A percentile compares a stretch with the other conserved stretches of the same genome.
These are phyloP conservation scores for Candida smagusa DNA, from an alignment of 1,139 yeast species.

Conservation along the genomic window DNA sequence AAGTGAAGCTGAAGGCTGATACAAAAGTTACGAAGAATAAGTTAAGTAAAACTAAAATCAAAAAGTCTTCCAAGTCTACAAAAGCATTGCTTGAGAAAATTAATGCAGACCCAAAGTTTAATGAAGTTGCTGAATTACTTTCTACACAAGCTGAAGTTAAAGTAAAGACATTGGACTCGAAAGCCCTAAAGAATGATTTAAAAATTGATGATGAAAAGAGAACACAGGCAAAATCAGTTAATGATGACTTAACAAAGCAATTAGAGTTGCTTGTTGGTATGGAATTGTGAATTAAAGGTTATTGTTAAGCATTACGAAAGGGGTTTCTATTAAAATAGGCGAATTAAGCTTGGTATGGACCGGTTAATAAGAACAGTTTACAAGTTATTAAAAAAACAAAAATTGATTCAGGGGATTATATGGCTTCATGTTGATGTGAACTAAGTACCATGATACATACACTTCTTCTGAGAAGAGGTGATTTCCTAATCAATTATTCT, in stretches of 20 bases:
- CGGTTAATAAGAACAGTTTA: too few species aligned
- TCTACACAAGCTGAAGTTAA: conserved; percentile 8
- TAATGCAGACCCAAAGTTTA: conserved; percentile 34
- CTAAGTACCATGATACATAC: too few species aligned
- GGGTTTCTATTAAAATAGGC: too few species aligned
- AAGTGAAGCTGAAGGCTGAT: not conserved
- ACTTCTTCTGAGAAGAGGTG: too few species aligned
- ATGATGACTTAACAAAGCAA: conserved; percentile 53
- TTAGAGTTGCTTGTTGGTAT: conserved; percentile 57
- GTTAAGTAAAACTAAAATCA: conserved; percentile 15
- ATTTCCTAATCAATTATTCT: too few species aligned
- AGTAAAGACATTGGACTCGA: conserved; percentile 27
- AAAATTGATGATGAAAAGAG: conserved; percentile 36
- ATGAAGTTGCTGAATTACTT: conserved; percentile 31
- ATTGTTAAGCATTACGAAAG: too few species aligned
- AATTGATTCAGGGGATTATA: too few species aligned
- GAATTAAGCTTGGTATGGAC: too few species aligned
- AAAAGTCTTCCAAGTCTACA: conserved; percentile 28
- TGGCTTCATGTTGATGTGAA: too few species aligned
- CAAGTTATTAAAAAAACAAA: too few species aligned
- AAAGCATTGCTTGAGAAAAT: conserved; percentile 42
- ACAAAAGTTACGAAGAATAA: conserved; percentile 3
- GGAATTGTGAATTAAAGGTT: conserved; percentile 24
- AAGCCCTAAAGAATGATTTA: conserved; percentile 40
- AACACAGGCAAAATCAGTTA: conserved; percentile 39